Percentiles rank a stretch among this genome's conserved stretches.
Evolutionary conservation across 345 rosid genomes (phyloP).

Genomic region (Bruguiera parviflora): DNA sequence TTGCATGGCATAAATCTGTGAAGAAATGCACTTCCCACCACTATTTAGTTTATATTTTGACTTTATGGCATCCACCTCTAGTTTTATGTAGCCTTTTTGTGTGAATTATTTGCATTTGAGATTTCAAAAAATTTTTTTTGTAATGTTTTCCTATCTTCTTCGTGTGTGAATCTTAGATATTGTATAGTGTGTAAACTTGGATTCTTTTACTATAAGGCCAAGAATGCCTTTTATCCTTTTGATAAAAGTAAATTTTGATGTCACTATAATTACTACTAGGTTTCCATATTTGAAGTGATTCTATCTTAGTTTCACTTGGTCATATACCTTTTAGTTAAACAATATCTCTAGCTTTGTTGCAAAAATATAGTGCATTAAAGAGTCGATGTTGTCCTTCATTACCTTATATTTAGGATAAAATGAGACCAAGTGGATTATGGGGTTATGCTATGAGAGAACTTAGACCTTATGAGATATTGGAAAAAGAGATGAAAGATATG

Average conservation of each 20-base stretch:
- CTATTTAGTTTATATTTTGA: background rate
- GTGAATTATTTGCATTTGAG: background rate
- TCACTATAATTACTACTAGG: conserved; percentile 91
- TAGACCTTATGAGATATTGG: no score
- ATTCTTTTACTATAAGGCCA: conserved; percentile 63
- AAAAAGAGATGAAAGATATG: no score
- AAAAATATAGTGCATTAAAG: no score
- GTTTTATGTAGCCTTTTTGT: background rate
- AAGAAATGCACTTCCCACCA: background rate
- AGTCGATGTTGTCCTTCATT: no score
- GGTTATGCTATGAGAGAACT: no score
- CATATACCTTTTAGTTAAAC: background rate
- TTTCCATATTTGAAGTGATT: conserved; percentile 81
- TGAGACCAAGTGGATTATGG: no score
- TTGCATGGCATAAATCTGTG: background rate
- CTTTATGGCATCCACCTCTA: background rate
- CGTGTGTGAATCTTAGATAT: conserved; percentile 89
- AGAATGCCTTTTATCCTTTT: conserved; percentile 60
- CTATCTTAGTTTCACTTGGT: background rate
- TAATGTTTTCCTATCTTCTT: conserved; percentile 7
- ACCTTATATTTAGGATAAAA: no score
- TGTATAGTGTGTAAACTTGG: conserved; percentile 86
- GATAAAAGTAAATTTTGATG: conserved; percentile 75
- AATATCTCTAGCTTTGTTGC: background rate
- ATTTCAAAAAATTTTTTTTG: background rate